Evolutionary conservation across 495 filamentous ascomycete species (phyloP).

Genomic region (Penicillium coffeae): DNA sequence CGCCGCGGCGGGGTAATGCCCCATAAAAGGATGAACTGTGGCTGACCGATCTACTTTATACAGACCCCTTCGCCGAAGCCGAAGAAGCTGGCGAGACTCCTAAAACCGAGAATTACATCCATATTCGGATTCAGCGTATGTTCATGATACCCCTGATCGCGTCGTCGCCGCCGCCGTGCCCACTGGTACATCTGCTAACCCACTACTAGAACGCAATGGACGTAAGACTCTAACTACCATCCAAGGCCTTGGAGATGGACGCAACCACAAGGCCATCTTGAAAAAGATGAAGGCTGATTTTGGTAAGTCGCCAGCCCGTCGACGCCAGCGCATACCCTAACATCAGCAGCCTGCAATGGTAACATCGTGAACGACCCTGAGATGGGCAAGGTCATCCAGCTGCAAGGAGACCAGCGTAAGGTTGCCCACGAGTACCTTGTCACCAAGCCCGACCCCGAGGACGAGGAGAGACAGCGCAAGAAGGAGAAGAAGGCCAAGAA

Average conservation of each 20-base stretch:
- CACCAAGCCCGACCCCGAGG: conserved; percentile 17
- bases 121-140: conserved; percentile 99
- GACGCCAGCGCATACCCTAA: conserved; percentile 15
- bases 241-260: conserved; percentile 95
- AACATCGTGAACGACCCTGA: conserved; percentile 95
- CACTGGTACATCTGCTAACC: background rate
- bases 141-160: no score
- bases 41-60: conserved; percentile 33
- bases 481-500: conserved; percentile 2
- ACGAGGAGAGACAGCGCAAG: background rate
- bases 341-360: conserved; percentile 90
- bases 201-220: conserved; percentile 93
- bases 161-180: no score
- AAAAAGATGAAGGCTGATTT: conserved; percentile 99
- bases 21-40: conserved; percentile 24
- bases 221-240: conserved; percentile 99
- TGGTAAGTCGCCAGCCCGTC: conserved; percentile 52
- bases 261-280: conserved; percentile 98
- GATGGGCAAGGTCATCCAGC: conserved; percentile 99
- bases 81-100: conserved; percentile 94
- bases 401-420: conserved; percentile 98
- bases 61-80: conserved; percentile 99
- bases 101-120: conserved; percentile 97
- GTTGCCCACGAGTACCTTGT: conserved; percentile 95
- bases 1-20: conserved; percentile 34